These are phyloP conservation scores for Gremmenia infestans DNA, from an alignment of 2,329 filamentous ascomycete species.

Conservation along the genomic window DNA sequence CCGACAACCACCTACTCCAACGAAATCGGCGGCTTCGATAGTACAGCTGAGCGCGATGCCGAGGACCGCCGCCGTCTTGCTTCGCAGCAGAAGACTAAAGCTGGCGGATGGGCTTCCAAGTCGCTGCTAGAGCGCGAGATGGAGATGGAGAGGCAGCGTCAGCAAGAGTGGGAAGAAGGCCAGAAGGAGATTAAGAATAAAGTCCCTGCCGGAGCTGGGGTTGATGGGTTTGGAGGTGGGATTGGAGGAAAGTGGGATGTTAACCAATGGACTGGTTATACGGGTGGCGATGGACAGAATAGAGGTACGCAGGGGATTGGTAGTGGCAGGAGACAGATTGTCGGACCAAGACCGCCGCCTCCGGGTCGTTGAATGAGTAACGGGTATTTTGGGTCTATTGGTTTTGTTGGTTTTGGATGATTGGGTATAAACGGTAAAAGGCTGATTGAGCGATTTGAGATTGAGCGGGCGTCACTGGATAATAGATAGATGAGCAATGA, in stretches of 20 bases:
- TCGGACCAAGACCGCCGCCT: conserved; percentile 68
- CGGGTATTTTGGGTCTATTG: no score
- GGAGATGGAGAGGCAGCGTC: conserved; percentile 54
- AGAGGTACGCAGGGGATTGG: conserved; percentile 61
- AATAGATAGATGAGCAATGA: no score
- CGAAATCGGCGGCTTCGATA: conserved; percentile 35
- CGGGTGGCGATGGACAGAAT: conserved; percentile 72
- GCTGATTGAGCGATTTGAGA: no score
- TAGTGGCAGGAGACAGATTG: conserved; percentile 68
- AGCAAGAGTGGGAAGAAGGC: conserved; percentile 65
- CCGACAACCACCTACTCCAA: conserved; percentile 36
- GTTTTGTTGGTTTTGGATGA: no score
- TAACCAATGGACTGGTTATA: conserved; percentile 56
- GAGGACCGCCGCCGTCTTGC: conserved; percentile 44
- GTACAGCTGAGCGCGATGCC: conserved; percentile 43
- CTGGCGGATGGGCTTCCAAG: conserved; percentile 48
- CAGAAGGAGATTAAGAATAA: conserved; percentile 56
- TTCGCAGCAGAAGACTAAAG: conserved; percentile 47
- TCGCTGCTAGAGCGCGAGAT: conserved; percentile 55
- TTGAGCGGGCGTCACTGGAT: no score
- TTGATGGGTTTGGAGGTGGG: conserved; percentile 62
- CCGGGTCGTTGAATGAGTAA: conserved; percentile 13
- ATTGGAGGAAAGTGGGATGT: conserved; percentile 64
- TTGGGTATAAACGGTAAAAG: no score
- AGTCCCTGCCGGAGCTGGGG: conserved; percentile 41